phyloP scores from a whole-genome alignment of 345 rosid species.

The Aethionema arabicum region DNA sequence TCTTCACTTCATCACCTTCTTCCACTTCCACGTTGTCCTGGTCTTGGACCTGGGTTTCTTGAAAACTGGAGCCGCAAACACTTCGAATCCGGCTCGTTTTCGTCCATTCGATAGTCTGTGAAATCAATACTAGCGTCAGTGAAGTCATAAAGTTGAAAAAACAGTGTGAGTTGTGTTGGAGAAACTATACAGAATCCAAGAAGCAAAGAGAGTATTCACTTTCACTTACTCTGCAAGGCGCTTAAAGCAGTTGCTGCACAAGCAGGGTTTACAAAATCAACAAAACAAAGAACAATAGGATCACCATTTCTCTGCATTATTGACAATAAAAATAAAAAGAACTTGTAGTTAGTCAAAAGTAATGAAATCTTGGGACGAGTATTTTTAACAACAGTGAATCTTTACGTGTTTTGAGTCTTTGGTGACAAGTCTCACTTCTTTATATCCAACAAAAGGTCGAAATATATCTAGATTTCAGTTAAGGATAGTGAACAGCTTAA shows the following conservation, averaged over 20 bases:
- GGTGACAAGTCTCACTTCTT: constrained; percentile 75
- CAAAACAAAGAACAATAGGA: constrained; percentile 82
- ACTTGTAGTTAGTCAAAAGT: not conserved
- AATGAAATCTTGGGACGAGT: not conserved
- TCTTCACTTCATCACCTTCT: constrained; percentile 43
- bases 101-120: constrained; percentile 80
- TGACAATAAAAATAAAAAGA: not conserved
- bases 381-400: constrained; percentile 22
- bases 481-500: constrained; percentile 38
- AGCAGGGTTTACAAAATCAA: constrained; percentile 76
- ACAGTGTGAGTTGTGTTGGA: not conserved
- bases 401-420: constrained; percentile 73
- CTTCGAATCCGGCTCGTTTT: constrained; percentile 62
- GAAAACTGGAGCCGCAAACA: constrained; percentile 72
- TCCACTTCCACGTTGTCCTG: constrained; percentile 54
- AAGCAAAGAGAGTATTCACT: not conserved
- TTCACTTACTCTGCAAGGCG: constrained; percentile 74
- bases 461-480: constrained; percentile 61
- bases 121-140: constrained; percentile 5
- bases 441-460: constrained; percentile 82
- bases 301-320: constrained; percentile 81
- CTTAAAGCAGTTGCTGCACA: constrained; percentile 92
- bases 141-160: not conserved
- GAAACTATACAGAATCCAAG: not conserved
- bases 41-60: constrained; percentile 66